These are phyloP conservation scores for Fraxinus platypoda DNA, from an alignment of 305 asterid species.

Conservation along the genomic window DNA sequence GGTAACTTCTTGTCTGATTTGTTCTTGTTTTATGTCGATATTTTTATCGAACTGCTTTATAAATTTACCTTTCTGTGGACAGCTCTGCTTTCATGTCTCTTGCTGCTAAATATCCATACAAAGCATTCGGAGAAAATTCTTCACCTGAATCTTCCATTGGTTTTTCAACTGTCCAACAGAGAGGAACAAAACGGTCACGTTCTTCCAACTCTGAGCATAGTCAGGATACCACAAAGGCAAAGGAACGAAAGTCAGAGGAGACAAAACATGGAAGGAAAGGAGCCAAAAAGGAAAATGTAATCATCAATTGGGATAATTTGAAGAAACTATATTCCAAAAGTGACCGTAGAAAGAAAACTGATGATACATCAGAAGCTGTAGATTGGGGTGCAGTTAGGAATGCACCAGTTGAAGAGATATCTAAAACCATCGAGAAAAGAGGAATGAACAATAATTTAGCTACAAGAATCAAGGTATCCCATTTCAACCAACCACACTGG, in stretches of 20 bases:
- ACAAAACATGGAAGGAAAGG: slow-evolving; percentile 9
- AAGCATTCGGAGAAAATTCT: not conserved
- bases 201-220: not conserved
- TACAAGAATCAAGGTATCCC: slow-evolving; percentile 33
- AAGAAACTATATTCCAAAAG: not conserved
- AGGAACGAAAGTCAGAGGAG: not conserved
- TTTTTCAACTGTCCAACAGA: not conserved
- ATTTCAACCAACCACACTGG: not conserved
- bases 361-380: slow-evolving; percentile 16
- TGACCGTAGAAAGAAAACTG: not conserved
- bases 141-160: not conserved
- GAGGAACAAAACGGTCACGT: not conserved
- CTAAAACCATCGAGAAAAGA: slow-evolving; percentile 28
- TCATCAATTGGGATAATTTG: slow-evolving; percentile 18
- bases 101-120: slow-evolving; percentile 38
- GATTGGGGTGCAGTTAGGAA: slow-evolving; percentile 32
- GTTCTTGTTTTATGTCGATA: not conserved
- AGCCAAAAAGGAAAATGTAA: slow-evolving; percentile 10
- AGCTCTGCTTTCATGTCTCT: slow-evolving; percentile 51
- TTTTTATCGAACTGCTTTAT: not conserved
- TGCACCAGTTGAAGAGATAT: slow-evolving; percentile 24
- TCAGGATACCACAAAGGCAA: not conserved
- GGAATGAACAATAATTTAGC: slow-evolving; percentile 39
- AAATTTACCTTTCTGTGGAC: not conserved
- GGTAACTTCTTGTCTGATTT: not conserved